Evolutionary conservation across 169 alveolate genomes (phyloP), one percentile per base, ranked within the genome.

Genomic region (Neospora caninum): DNA sequence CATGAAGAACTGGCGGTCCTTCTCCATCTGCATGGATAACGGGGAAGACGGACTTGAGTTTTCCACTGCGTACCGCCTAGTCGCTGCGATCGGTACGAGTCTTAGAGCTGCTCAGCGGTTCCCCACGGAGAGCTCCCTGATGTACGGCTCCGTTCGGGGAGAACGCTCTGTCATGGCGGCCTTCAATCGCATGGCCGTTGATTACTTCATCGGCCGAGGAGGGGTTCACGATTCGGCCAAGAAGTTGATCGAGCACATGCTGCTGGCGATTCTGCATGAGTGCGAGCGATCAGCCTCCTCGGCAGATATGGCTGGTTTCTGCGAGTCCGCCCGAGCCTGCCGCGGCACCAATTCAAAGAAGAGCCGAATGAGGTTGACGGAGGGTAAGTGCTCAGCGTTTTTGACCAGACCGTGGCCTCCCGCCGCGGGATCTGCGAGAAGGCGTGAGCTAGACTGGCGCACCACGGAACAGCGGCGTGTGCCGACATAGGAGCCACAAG

Each of bases 11-110:
- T 82, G 89, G 89, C 89, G 20, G 13, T 20, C 69, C 27, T 82
- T 82, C 41, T 39, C 89, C 70, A 27, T 82, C 70, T 82, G 89
- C 89, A 43, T 82, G 89, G 89, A 82, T 36, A 43, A 29, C 67
- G 69, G 67, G n/a, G 67, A 36, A 20, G 67, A 82, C 69, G 89
- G 89, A 64, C 27, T 82, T 0, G 89, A 39, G 34, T 82, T 82
- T 82, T 13, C 67, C 67, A 31, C 69, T n/a, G 67, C 89, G 41
- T 82, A 82, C 27, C 54, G 89, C 41, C 38, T 82, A 6, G 89
- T 69, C 42, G 31, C 67, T 31, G 89, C 89, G 25, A 82, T 42
- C 41, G 89, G 69, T 13, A 82, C 67, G 41, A 36, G 69, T 29
- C 39, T 42, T 64, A 82, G 13, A n/a, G 54, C 67, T 42, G 69